Percentiles rank a stretch among this genome's conserved stretches.
These are phyloP conservation scores for Lanmaoa rubissima DNA, from an alignment of 768 basidiomycete species.

Conservation along the genomic window DNA sequence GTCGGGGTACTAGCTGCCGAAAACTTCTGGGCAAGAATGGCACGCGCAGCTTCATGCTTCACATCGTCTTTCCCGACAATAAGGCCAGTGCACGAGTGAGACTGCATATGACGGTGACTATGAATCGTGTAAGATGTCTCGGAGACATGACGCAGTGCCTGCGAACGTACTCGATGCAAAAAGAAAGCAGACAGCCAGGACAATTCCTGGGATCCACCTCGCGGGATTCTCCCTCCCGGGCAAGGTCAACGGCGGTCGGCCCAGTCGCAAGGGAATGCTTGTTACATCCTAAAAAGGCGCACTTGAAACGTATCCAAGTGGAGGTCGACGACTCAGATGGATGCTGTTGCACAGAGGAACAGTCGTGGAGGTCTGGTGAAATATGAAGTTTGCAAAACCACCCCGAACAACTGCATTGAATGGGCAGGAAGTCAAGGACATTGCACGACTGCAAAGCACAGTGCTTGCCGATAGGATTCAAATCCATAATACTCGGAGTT, in stretches of 20 bases:
- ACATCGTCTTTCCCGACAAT: constrained; percentile 8
- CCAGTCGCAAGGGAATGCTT: constrained; percentile 53
- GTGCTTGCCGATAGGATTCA: constrained; percentile 59
- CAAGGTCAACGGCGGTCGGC: constrained; percentile 21
- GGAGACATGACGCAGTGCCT: not conserved
- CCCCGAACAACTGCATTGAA: constrained; percentile 57
- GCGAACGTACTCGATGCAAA: constrained; percentile 59
- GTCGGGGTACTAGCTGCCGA: constrained; percentile 19
- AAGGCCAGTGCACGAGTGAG: constrained; percentile 52
- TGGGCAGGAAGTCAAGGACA: constrained; percentile 73
- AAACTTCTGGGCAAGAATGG: constrained; percentile 55
- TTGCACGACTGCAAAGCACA: constrained; percentile 64
- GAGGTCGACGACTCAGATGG: not conserved
- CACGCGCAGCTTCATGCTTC: constrained; percentile 49
- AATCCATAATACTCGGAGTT: constrained; percentile 31
- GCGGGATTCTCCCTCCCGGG: not conserved
- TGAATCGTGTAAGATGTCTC: constrained; percentile 7
- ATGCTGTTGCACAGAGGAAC: constrained; percentile 30
- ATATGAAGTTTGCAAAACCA: constrained; percentile 68
- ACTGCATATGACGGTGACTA: constrained; percentile 66
- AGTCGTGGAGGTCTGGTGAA: constrained; percentile 57
- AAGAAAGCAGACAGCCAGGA: constrained; percentile 50
- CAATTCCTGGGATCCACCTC: constrained; percentile 39
- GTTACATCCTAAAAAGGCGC: constrained; percentile 49
- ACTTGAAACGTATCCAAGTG: constrained; percentile 41